A percentile compares a stretch with the other conserved stretches of the same genome.
phyloP scores from a whole-genome alignment of 2,329 filamentous ascomycete species.

The Penicillium occitanis region DNA sequence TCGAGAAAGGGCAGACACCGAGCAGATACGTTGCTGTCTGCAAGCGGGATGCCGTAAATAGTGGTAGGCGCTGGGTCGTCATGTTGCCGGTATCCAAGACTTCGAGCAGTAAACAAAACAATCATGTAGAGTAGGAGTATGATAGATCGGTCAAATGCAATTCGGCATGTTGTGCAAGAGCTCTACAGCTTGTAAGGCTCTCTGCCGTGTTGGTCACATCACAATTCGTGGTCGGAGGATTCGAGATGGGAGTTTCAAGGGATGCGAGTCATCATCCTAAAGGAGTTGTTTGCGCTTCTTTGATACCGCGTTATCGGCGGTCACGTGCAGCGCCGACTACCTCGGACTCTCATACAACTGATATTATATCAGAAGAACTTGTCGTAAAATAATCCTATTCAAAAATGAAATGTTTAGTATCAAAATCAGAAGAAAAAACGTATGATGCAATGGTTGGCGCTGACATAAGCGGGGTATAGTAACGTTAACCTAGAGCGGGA shows the following conservation, averaged over 20 bases:
- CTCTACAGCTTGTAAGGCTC: background rate
- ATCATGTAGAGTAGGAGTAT: background rate
- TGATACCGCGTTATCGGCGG: slow-evolving; percentile 12
- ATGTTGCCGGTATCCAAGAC: slow-evolving; percentile 25
- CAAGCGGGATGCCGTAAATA: slow-evolving; percentile 58
- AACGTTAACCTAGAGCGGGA: slow-evolving; percentile 5
- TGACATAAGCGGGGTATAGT: slow-evolving; percentile 21
- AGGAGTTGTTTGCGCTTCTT: background rate
- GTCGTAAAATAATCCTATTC: background rate
- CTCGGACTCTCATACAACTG: background rate
- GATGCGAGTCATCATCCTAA: background rate
- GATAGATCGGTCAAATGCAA: background rate
- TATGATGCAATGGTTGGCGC: slow-evolving; percentile 3
- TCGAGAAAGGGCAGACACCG: slow-evolving; percentile 63
- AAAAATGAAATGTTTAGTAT: too few species aligned
- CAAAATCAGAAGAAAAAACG: background rate
- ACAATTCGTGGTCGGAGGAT: background rate
- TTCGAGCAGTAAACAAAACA: slow-evolving; percentile 1
- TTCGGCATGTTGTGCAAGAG: slow-evolving; percentile 5
- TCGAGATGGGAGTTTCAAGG: background rate
- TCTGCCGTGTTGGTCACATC: background rate
- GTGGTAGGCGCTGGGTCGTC: slow-evolving; percentile 30
- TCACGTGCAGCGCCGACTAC: slow-evolving; percentile 7
- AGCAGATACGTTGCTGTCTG: slow-evolving; percentile 62
- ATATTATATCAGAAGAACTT: background rate